Percentiles rank a stretch among this genome's conserved stretches.
phyloP scores from a whole-genome alignment of 352 stramenopile species.

The Globisporangium spiculum region DNA sequence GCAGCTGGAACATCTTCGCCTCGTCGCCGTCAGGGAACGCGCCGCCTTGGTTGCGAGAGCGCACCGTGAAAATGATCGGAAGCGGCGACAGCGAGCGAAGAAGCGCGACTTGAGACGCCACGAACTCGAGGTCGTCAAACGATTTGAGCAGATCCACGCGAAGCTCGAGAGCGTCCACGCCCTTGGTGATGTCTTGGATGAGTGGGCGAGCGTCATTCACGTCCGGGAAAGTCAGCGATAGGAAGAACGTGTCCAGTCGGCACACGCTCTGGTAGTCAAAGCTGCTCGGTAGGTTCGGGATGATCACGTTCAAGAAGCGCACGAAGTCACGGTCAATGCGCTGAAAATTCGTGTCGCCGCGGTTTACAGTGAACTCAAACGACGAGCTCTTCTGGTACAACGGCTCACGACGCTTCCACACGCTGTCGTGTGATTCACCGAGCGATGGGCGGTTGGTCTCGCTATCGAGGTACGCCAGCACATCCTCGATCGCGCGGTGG shows the following conservation, averaged over 20 bases:
- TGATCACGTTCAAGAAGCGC: slow-evolving; percentile 56
- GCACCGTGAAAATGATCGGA: slow-evolving; percentile 96
- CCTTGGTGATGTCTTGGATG: slow-evolving; percentile 54
- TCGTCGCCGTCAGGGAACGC: slow-evolving; percentile 91
- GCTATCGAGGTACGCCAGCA: slow-evolving; percentile 57
- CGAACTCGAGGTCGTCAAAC: slow-evolving; percentile 46
- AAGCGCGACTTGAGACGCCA: slow-evolving; percentile 70
- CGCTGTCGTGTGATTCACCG: slow-evolving; percentile 49
- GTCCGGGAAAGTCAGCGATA: slow-evolving; percentile 74
- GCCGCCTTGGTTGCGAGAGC: slow-evolving; percentile 92
- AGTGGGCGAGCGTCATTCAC: slow-evolving; percentile 43
- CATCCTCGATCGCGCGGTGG: slow-evolving; percentile 64
- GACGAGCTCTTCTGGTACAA: slow-evolving; percentile 49
- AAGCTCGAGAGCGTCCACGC: slow-evolving; percentile 95
- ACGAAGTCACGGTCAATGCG: slow-evolving; percentile 72
- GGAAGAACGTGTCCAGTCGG: slow-evolving; percentile 67
- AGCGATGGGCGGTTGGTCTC: slow-evolving; percentile 56
- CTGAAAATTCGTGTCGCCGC: slow-evolving; percentile 48
- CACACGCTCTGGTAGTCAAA: slow-evolving; percentile 55
- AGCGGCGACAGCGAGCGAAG: slow-evolving; percentile 88
- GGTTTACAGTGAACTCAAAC: slow-evolving; percentile 67
- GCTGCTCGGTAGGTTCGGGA: slow-evolving; percentile 38
- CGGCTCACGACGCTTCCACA: slow-evolving; percentile 57
- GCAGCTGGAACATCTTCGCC: slow-evolving; percentile 83
- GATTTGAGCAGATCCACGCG: slow-evolving; percentile 91